Conservation (phyloP, 345 rosid genomes). For the Punica granatum region DNA sequence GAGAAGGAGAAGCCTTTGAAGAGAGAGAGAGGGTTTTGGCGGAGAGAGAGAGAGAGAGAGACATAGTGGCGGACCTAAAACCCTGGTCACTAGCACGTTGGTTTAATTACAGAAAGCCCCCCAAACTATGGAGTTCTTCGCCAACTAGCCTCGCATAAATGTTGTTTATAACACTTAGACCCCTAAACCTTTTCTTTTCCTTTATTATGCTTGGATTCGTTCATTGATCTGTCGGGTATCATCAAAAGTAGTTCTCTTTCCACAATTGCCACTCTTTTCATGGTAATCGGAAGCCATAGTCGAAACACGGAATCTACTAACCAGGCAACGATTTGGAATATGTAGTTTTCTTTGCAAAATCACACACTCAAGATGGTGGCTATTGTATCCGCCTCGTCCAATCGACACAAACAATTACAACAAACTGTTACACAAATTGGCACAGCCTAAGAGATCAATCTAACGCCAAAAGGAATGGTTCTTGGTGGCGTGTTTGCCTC, state of each 20-base stretch:
- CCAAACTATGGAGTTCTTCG: not conserved
- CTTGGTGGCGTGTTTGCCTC: constrained; percentile 35
- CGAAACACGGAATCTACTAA: no score
- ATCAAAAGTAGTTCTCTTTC: no score
- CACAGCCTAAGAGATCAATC: not conserved
- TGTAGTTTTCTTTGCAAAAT: not conserved
- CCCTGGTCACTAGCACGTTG: not conserved
- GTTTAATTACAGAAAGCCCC: not conserved
- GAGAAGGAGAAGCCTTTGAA: not conserved
- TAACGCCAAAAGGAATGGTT: constrained; percentile 52
- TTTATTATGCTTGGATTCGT: not conserved
- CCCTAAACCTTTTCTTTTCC: not conserved
- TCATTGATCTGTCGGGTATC: not conserved
- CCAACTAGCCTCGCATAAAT: not conserved
- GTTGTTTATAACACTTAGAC: not conserved
- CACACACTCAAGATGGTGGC: not conserved
- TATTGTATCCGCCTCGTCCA: not conserved
- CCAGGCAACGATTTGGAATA: no score
- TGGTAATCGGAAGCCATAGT: not conserved
- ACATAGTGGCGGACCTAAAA: not conserved
- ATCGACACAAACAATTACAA: not conserved
- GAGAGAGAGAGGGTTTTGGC: not conserved
- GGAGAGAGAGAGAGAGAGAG: not conserved
- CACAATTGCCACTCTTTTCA: not conserved
- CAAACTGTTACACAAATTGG: not conserved